phyloP scores from a whole-genome alignment of 2,329 filamentous ascomycete genomes.

The Fusarium begoniae region DNA sequence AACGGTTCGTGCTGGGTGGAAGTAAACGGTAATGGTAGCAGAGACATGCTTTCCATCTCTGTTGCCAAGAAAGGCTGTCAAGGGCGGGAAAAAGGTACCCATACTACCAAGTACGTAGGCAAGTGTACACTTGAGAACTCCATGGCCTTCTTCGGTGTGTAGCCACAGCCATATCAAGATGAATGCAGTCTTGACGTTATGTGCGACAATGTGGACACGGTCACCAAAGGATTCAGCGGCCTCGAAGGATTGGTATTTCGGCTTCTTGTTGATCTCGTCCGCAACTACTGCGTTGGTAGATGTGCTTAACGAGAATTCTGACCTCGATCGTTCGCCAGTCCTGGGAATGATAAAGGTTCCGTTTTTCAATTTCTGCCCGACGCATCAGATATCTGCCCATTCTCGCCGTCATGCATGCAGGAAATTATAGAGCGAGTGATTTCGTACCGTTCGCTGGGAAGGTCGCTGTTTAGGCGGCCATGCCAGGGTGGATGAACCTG shows the following conservation, averaged over 20 bases:
- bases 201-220: constrained; percentile 46
- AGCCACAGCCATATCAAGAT: constrained; percentile 65
- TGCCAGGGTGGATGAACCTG: constrained; percentile 43
- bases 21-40: constrained; percentile 93
- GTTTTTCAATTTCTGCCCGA: constrained; percentile 75
- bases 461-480: constrained; percentile 55
- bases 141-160: constrained; percentile 77
- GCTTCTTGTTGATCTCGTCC: constrained; percentile 10
- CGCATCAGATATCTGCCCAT: constrained; percentile 12
- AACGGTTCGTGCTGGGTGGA: constrained; percentile 85
- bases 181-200: constrained; percentile 52
- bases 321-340: constrained; percentile 85
- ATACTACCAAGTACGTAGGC: constrained; percentile 89
- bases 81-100: constrained; percentile 80
- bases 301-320: constrained; percentile 79
- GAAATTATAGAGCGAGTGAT: background rate
- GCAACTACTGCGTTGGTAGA: constrained; percentile 45
- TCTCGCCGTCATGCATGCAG: background rate
- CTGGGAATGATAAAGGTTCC: constrained; percentile 87
- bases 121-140: constrained; percentile 88
- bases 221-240: constrained; percentile 47
- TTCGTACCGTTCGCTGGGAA: constrained; percentile 58
- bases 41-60: constrained; percentile 95
- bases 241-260: constrained; percentile 32
- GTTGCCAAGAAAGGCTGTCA: constrained; percentile 78